Conservation (phyloP, 2,329 filamentous ascomycete genomes). For the Aspergillus alliaceus region DNA sequence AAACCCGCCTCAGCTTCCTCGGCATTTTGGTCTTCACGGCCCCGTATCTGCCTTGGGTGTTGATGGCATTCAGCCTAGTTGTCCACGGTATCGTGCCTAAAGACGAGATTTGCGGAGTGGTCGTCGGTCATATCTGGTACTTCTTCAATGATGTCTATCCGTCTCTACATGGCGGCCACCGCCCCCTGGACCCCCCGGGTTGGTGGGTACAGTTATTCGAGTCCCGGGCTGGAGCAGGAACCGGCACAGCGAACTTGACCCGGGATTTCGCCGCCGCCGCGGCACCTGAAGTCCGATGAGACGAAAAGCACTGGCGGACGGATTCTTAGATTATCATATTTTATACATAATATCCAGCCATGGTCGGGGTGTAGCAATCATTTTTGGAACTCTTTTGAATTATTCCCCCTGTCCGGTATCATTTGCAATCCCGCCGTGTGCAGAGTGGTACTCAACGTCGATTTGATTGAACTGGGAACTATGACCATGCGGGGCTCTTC, state of each 20-base stretch:
- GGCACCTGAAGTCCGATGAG: conserved; percentile 34
- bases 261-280: conserved; percentile 34
- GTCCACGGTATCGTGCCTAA: conserved; percentile 87
- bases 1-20: conserved; percentile 84
- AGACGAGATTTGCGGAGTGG: conserved; percentile 92
- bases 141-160: conserved; percentile 98
- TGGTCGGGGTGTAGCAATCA: not conserved
- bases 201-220: conserved; percentile 91
- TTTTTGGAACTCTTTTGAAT: not conserved
- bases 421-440: not conserved
- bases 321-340: too few relatives aligned
- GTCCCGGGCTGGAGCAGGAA: conserved; percentile 14
- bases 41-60: conserved; percentile 91
- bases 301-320: not conserved
- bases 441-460: not conserved
- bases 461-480: not conserved
- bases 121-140: conserved; percentile 96
- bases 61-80: conserved; percentile 90
- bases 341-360: not conserved
- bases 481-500: not conserved
- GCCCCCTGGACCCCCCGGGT: conserved; percentile 81
- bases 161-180: conserved; percentile 77
- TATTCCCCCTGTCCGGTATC: too few relatives aligned
- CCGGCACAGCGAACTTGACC: conserved; percentile 30
- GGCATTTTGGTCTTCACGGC: conserved; percentile 89